phyloP scores from a whole-genome alignment of 176 grass and related monocot species.

The Alloteropsis semialata region DNA sequence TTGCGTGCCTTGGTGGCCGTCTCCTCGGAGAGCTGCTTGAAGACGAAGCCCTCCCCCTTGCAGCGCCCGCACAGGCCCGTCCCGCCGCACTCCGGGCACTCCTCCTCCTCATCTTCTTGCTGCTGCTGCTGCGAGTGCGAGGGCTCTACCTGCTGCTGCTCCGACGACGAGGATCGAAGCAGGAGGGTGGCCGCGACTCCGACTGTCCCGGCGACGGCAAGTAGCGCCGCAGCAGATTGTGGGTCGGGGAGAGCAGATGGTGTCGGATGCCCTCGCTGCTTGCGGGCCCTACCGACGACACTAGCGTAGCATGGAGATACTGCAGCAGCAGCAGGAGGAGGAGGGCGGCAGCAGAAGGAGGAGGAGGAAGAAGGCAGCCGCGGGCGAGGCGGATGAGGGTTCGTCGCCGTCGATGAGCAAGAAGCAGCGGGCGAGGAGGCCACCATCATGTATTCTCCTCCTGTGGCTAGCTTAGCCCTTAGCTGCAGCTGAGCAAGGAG shows the following conservation, averaged over 20 bases:
- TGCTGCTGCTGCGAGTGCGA: background rate
- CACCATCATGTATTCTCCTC: background rate
- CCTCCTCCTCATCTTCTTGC: background rate
- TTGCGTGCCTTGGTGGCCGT: slow-evolving; percentile 39
- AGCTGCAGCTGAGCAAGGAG: no score
- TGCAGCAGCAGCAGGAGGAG: no score
- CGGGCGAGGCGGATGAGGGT: background rate
- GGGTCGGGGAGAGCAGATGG: background rate
- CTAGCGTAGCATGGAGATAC: no score
- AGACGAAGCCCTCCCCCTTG: slow-evolving; percentile 53
- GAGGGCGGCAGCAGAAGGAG: no score
- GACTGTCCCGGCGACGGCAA: background rate
- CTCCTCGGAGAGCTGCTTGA: slow-evolving; percentile 45
- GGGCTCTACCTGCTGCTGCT: background rate
- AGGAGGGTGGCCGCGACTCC: background rate
- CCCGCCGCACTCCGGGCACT: slow-evolving; percentile 42
- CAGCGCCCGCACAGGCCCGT: slow-evolving; percentile 47
- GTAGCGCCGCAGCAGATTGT: background rate
- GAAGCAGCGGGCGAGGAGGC: background rate
- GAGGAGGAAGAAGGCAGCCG: no score
- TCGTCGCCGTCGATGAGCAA: background rate
- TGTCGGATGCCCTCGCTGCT: background rate
- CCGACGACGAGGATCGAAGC: background rate
- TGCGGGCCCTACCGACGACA: no score
- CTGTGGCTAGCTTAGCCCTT: no score